Base-by-base conservation (phyloP, 108 stramenopile genomes). In the Ochromonas danica region DNA sequence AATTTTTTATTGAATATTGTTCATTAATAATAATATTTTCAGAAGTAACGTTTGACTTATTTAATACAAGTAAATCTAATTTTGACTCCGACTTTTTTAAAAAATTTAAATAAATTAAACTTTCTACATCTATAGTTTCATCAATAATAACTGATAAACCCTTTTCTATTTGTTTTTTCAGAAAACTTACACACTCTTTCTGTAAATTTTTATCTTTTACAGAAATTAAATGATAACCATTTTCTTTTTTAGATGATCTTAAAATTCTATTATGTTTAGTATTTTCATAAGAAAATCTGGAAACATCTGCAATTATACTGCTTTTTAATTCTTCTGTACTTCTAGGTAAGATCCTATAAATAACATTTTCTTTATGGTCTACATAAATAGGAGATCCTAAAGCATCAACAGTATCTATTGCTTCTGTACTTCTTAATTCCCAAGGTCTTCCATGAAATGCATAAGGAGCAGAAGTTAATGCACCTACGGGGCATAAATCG, bases 201-300 rank as follows among this genome's bases (percentile, higher is more conserved):
- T 57, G 51, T 57, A 57, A 57, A 57, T 57, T 57, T 57, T 57
- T 62, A 78, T 10, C 17, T 0, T 36, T 78, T 39, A 28, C 33
- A 0, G 62, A 63, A 63, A 39, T 0, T 3, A 0, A 1, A 0
- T 78, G 33, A 27, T 78, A 36, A 14, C 3, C 42, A 71, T 80
- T 61, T 71, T 42, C 28, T n/a, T 43, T 80, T 80, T 71, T 71
- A 82, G 39, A 39, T 10, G 33, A 82, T 78, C 77, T 33, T 62
- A n/a, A 40, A 43, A 65, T 70, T 43, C 78, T 28, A 82, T 60
- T 43, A 36, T 43, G 33, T 78, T 82, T 78, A 82, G 43, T 67
- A 62, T n/a, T n/a, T 77, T 57, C 51, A 57, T 57, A 57, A 57
- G 51, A 57, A 57, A 57, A 57, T 57, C 51, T 57, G 51, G 51